Evolutionary conservation across 2,329 filamentous ascomycete species (phyloP).

Genomic region (Fusarium circinatum): DNA sequence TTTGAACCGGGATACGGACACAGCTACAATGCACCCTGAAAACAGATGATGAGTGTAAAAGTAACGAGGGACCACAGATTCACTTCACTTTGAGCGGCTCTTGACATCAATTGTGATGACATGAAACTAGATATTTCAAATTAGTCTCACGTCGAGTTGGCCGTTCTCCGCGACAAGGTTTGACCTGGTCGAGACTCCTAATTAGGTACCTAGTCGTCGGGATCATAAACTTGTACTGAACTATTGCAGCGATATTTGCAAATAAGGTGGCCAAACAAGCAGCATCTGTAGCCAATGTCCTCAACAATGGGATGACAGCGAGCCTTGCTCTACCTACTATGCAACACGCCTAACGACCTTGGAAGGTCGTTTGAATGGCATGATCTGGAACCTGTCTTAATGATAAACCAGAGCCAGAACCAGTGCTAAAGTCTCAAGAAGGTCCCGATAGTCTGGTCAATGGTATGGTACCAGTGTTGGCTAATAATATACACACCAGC

Average conservation of each 20-base stretch:
- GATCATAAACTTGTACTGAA: neutral
- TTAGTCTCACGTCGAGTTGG: neutral
- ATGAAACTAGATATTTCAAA: neutral
- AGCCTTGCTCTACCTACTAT: neutral
- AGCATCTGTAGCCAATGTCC: neutral
- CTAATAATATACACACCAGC: neutral
- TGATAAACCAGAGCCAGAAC: neutral
- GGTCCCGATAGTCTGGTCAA: constrained; percentile 1
- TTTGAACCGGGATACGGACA: neutral
- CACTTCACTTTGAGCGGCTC: neutral
- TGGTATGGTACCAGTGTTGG: neutral
- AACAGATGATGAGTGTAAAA: neutral
- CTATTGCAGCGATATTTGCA: neutral
- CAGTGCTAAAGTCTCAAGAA: neutral
- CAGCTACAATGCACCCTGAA: neutral
- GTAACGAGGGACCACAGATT: neutral
- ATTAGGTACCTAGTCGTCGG: neutral
- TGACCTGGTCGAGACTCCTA: constrained; percentile 4
- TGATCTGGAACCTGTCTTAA: neutral
- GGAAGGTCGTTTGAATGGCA: neutral
- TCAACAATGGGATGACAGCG: neutral
- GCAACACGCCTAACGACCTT: no score
- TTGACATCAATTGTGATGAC: neutral
- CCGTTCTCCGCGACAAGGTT: neutral
- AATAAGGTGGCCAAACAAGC: constrained; percentile 3